A percentile compares a stretch with the other conserved stretches of the same genome.
These are phyloP conservation scores for Conidiobolus incongruus DNA, from an alignment of 371 early-diverging fungal genomes.

Conservation along the genomic window DNA sequence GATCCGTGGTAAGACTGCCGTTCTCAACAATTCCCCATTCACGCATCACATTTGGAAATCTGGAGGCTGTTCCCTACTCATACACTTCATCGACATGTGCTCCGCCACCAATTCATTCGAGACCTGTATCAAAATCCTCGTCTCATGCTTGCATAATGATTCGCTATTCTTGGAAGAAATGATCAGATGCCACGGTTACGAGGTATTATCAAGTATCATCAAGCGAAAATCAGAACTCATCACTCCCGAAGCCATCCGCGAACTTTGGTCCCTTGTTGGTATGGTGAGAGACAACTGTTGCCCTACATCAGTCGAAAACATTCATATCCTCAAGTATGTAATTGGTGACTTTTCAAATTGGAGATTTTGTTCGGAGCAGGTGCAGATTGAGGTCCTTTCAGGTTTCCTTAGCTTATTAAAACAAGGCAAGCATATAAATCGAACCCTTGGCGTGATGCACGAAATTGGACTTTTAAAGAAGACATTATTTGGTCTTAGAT, in stretches of 20 bases:
- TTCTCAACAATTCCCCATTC: neutral
- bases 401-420: slow-evolving; percentile 36
- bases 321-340: slow-evolving; percentile 33
- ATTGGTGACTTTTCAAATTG: slow-evolving; percentile 50
- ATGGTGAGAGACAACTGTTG: neutral
- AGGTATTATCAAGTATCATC: slow-evolving; percentile 36
- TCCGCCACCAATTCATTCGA: no score
- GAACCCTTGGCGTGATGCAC: neutral
- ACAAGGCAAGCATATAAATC: slow-evolving; percentile 29
- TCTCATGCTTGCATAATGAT: slow-evolving; percentile 32
- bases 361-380: slow-evolving; percentile 26
- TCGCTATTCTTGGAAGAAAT: slow-evolving; percentile 54
- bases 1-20: neutral
- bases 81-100: neutral
- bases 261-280: neutral
- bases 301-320: slow-evolving; percentile 35
- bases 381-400: slow-evolving; percentile 33
- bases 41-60: neutral
- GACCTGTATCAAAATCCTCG: slow-evolving; percentile 12
- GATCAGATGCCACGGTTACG: slow-evolving; percentile 45
- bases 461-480: slow-evolving; percentile 29
- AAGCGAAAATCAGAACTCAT: slow-evolving; percentile 30
- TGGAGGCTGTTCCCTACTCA: neutral
- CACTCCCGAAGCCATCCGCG: slow-evolving; percentile 12
- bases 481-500: slow-evolving; percentile 29